Evolutionary conservation across 495 filamentous ascomycete species (phyloP), one percentile per base, ranked within the genome.

Genomic region (Talaromyces nanjingensis): DNA sequence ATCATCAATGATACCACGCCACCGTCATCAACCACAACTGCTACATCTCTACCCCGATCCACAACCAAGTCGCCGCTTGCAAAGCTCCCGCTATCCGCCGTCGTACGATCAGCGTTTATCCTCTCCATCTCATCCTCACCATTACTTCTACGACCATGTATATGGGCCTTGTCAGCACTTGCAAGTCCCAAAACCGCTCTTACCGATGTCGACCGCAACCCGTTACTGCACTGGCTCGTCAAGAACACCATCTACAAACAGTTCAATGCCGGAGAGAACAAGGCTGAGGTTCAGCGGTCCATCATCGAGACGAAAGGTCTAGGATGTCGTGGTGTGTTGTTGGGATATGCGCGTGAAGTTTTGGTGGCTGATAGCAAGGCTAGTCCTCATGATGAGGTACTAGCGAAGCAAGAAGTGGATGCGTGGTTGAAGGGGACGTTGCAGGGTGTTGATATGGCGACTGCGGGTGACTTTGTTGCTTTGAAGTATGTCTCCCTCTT

Each of bases 391-490:
- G 76, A 77, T 64, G 73, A 67, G 49, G 71, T 75, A 65, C 74
- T 73, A 25, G 75, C 71, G 22, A 73, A 74, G 12, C 80, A 78
- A 31, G 90, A 93, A 67, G 85, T 96, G 60, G 78, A 79, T 63
- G 81, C 79, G 31, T 97, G 92, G 92, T 78, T 85, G 37, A 79
- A 85, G 42, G 90, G 91, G 4, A 91, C 89, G 4, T 66, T 93
- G 60, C 84, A 88, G 65, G 94, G 91, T 0, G 87, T 97, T 6
- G 77, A 83, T 16, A 86, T 96, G 76, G 84, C 89, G 0, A 79
- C 82, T 42, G 79, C 83, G 6, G 90, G 89, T 6, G 92, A 96
- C 69, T 97, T 92, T 70, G 87, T 97, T 33, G 92, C 90, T 2
- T 73, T 97, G 62, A 98, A 98, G 81, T 87, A 78, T 70, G 81